Conservation (phyloP, 2,329 filamentous ascomycete genomes). For the Aspergillus vadensis region DNA sequence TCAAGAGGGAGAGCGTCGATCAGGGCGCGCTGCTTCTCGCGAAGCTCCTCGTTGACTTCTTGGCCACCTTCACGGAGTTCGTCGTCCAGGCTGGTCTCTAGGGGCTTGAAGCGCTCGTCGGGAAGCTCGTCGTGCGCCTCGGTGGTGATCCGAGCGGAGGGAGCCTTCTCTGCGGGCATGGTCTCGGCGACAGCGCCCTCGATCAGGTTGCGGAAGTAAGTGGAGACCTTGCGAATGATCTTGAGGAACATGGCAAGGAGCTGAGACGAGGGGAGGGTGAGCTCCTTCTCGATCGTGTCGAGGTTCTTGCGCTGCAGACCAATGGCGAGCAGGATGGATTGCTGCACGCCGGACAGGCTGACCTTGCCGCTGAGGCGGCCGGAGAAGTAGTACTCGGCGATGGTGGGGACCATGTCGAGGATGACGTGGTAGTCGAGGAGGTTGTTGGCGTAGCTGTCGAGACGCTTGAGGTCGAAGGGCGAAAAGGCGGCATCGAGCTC, state of each 20-base stretch:
- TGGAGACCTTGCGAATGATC: conserved; percentile 82
- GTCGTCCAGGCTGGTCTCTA: conserved; percentile 72
- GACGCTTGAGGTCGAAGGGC: conserved; percentile 90
- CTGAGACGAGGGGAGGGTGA: conserved; percentile 73
- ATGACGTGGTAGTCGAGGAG: conserved; percentile 98
- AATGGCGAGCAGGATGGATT: conserved; percentile 82
- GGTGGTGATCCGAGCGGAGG: conserved; percentile 46
- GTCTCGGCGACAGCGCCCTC: conserved; percentile 70
- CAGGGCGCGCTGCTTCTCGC: conserved; percentile 79
- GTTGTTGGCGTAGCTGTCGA: conserved; percentile 95
- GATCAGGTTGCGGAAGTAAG: conserved; percentile 74
- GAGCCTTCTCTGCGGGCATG: conserved; percentile 59
- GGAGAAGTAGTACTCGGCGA: conserved; percentile 83
- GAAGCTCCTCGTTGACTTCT: conserved; percentile 69
- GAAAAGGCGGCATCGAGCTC: conserved; percentile 79
- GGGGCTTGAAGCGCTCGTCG: conserved; percentile 67
- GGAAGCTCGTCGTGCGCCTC: conserved; percentile 69
- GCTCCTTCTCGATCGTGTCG: conserved; percentile 75
- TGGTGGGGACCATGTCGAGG: conserved; percentile 81
- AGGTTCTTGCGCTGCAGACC: conserved; percentile 89
- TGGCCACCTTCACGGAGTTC: conserved; percentile 84
- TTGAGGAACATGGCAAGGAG: conserved; percentile 97
- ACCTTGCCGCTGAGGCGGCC: conserved; percentile 69
- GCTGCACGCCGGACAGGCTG: conserved; percentile 78
- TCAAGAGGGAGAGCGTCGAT: conserved; percentile 90